phyloP scores from a whole-genome alignment of 2,329 filamentous ascomycete species.

The Aspergillus costaricaensis region DNA sequence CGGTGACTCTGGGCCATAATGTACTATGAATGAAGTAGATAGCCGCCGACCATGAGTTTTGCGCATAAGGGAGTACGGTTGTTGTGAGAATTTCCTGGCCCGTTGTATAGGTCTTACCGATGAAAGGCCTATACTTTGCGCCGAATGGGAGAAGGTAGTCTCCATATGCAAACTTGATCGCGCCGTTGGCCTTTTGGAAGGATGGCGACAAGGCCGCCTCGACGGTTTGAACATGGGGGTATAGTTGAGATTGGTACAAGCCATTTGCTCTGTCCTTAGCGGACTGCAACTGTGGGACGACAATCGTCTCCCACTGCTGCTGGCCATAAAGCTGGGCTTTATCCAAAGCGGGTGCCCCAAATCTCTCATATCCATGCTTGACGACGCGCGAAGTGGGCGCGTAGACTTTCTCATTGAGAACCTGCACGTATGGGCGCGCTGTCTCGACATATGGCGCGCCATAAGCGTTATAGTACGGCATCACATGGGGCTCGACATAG shows the following conservation, averaged over 20 bases:
- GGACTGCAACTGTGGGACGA: conserved; percentile 72
- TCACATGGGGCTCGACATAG: conserved; percentile 71
- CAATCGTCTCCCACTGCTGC: conserved; percentile 74
- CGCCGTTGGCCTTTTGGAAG: conserved; percentile 71
- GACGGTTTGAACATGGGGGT: conserved; percentile 70
- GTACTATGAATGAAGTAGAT: conserved; percentile 72
- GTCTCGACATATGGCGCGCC: conserved; percentile 78
- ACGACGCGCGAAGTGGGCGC: conserved; percentile 67
- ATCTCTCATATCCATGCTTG: conserved; percentile 62
- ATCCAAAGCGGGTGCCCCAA: conserved; percentile 72
- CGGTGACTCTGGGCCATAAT: conserved; percentile 77
- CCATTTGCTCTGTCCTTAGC: conserved; percentile 62
- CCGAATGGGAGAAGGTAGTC: conserved; percentile 74
- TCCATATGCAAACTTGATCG: conserved; percentile 23
- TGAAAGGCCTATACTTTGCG: conserved; percentile 71
- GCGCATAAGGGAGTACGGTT: conserved; percentile 71
- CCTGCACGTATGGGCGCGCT: conserved; percentile 69
- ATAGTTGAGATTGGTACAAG: conserved; percentile 71
- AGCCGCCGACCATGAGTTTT: conserved; percentile 69
- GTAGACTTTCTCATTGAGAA: conserved; percentile 63
- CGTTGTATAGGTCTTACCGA: conserved; percentile 65
- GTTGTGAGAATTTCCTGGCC: conserved; percentile 67
- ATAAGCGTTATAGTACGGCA: conserved; percentile 84
- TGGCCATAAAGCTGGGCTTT: conserved; percentile 67
- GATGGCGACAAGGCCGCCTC: conserved; percentile 67